Percentiles rank a stretch among this genome's conserved stretches.
phyloP scores from a whole-genome alignment of 1,284 basidiomycete genomes.

The Abortiporus biennis region DNA sequence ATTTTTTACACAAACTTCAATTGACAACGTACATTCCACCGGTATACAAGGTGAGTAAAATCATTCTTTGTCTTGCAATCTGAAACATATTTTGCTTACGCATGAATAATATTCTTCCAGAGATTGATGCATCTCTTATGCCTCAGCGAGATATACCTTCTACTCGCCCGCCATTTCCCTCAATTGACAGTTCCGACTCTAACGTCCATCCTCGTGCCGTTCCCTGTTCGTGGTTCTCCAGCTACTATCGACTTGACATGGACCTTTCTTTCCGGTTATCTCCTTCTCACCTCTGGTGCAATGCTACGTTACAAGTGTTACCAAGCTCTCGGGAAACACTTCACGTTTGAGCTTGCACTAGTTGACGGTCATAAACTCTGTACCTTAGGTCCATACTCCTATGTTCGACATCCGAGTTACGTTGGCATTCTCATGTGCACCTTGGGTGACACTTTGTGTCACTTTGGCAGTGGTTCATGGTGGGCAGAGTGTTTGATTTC shows the following conservation, averaged over 20 bases:
- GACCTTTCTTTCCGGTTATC: background rate
- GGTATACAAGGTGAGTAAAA: background rate
- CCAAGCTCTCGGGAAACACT: slow-evolving; percentile 3
- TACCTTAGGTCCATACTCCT: slow-evolving; percentile 8
- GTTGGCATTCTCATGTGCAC: slow-evolving; percentile 1
- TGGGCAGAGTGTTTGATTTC: slow-evolving; percentile 2
- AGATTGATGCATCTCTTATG: background rate
- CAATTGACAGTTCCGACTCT: background rate
- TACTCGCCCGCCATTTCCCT: background rate
- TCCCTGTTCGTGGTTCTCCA: background rate
- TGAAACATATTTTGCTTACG: background rate
- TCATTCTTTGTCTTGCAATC: background rate
- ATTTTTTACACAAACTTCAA: too few relatives aligned
- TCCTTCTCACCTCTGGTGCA: background rate
- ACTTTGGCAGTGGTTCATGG: slow-evolving; percentile 4
- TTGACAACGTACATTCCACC: background rate
- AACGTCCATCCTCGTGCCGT: background rate
- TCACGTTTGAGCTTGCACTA: slow-evolving; percentile 8
- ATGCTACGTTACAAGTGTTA: slow-evolving; percentile 1
- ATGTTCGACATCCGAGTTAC: slow-evolving; percentile 10
- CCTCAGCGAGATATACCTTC: background rate
- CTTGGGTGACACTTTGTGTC: background rate
- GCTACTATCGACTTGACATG: background rate
- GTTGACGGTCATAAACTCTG: slow-evolving; percentile 3
- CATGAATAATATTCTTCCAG: background rate